Evolutionary conservation across 129 eudicot genomes (phyloP).

Genomic region (Flaveria robusta): DNA sequence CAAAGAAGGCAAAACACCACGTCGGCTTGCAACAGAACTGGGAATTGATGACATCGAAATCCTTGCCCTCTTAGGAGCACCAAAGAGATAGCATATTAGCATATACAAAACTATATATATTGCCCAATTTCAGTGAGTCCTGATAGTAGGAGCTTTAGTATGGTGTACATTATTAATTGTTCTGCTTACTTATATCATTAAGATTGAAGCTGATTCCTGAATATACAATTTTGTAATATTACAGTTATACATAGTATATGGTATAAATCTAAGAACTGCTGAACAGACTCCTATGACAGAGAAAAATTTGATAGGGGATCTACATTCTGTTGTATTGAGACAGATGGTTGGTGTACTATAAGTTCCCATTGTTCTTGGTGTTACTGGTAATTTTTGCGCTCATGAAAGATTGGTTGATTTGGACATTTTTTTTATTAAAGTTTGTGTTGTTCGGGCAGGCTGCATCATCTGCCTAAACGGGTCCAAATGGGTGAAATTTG

Average conservation of each 20-base stretch:
- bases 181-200: constrained; percentile 10
- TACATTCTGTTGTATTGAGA: constrained; percentile 5
- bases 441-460: neutral
- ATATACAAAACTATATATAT: neutral
- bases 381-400: neutral
- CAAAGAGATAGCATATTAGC: constrained; percentile 45
- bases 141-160: constrained; percentile 31
- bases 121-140: constrained; percentile 3
- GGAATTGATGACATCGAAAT: constrained; percentile 64
- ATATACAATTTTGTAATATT: constrained; percentile 21
- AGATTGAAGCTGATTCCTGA: constrained; percentile 15
- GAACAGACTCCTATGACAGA: constrained; percentile 6
- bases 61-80: constrained; percentile 54
- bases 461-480: neutral
- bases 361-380: neutral
- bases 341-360: neutral
- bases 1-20: constrained; percentile 59
- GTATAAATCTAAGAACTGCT: constrained; percentile 14
- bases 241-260: constrained; percentile 18
- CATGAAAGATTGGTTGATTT: neutral
- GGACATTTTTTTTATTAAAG: neutral
- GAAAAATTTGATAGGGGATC: neutral
- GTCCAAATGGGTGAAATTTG: neutral
- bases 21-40: constrained; percentile 50
- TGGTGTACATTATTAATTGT: constrained; percentile 29